phyloP scores from a whole-genome alignment of 768 basidiomycete species.

The Coprinopsis cinerea region DNA sequence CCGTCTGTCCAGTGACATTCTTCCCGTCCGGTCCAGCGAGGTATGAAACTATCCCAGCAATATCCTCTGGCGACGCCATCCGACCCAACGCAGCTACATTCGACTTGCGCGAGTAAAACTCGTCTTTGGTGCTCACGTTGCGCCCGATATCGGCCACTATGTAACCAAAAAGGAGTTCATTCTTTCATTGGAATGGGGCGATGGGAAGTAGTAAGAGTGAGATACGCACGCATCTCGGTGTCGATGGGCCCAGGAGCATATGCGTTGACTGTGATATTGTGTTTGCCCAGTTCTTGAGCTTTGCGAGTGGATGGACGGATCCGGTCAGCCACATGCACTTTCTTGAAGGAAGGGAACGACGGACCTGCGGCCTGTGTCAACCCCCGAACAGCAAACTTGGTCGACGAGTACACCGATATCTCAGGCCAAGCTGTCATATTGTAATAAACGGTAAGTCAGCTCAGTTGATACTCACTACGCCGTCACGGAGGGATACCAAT shows the following conservation, averaged over 20 bases:
- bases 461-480: too few species aligned
- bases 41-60: conserved; percentile 18
- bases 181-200: not conserved
- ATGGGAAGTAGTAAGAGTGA: not conserved
- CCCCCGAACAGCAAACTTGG: conserved; percentile 36
- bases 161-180: too few species aligned
- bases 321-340: not conserved
- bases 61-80: conserved; percentile 11
- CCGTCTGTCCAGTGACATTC: not conserved
- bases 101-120: conserved; percentile 2
- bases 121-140: not conserved
- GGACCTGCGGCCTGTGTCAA: conserved; percentile 34
- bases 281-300: conserved; percentile 31
- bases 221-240: conserved; percentile 1
- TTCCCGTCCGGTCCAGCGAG: conserved; percentile 11
- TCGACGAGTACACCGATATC: conserved; percentile 23
- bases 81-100: not conserved
- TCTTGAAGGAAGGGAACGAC: not conserved
- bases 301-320: not conserved
- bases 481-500: not conserved
- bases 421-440: not conserved
- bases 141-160: not conserved
- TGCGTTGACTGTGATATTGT: conserved; percentile 38
- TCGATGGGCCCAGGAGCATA: conserved; percentile 28
- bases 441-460: too few species aligned